Evolutionary conservation across 331 rosid species (phyloP).

Genomic region (Pyrus hybrid): DNA sequence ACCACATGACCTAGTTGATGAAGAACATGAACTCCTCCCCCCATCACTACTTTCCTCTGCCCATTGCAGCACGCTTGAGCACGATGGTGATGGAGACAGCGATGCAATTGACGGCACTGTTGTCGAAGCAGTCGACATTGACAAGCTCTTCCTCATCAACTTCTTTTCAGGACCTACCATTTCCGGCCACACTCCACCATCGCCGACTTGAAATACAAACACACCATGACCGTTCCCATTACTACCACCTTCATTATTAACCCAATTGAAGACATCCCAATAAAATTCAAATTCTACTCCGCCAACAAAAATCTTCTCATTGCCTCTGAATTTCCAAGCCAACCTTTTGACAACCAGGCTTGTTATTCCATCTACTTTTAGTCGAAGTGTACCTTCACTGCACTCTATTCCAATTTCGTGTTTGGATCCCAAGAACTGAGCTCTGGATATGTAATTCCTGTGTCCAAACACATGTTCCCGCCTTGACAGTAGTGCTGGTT

Average conservation of each 20-base stretch:
- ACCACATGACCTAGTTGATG: slow-evolving; percentile 52
- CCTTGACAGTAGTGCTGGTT: slow-evolving; percentile 42
- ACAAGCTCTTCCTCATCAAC: slow-evolving; percentile 45
- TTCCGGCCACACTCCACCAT: too few relatives aligned
- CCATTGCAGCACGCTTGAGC: slow-evolving; percentile 62
- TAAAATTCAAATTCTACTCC: too few relatives aligned
- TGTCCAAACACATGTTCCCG: slow-evolving; percentile 68
- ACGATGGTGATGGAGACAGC: slow-evolving; percentile 27
- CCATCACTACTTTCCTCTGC: slow-evolving; percentile 78
- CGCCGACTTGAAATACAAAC: too few relatives aligned
- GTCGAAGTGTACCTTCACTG: slow-evolving; percentile 37
- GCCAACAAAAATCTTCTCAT: slow-evolving; percentile 51
- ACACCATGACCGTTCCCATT: too few relatives aligned
- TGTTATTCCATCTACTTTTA: slow-evolving; percentile 49
- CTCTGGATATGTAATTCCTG: slow-evolving; percentile 43
- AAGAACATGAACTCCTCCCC: slow-evolving; percentile 70
- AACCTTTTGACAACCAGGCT: slow-evolving; percentile 52
- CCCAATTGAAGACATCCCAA: too few relatives aligned
- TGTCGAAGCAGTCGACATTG: not conserved
- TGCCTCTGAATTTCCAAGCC: slow-evolving; percentile 84
- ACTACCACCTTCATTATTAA: too few relatives aligned
- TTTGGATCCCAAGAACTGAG: slow-evolving; percentile 55
- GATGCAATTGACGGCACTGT: not conserved
- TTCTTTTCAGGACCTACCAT: too few relatives aligned
- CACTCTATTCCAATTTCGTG: slow-evolving; percentile 64